Percentiles rank a stretch among this genome's conserved stretches.
Evolutionary conservation across 2,329 filamentous ascomycete species (phyloP).

Genomic region (Aspergillus sp.): DNA sequence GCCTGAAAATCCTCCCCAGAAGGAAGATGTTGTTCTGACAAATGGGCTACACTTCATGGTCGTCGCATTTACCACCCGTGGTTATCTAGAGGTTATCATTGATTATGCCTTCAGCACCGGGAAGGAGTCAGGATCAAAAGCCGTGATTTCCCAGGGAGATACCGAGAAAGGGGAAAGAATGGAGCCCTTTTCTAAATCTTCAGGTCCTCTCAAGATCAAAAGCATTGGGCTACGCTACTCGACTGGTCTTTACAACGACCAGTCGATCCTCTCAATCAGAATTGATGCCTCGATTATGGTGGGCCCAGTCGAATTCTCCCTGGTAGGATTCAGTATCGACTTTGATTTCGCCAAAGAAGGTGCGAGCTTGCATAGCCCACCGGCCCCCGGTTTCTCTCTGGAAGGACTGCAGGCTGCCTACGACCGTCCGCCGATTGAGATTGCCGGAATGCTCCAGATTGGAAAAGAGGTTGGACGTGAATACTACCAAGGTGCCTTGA

Average conservation of each 20-base stretch:
- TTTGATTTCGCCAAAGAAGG: conserved; percentile 12
- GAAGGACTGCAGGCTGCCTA: conserved; percentile 30
- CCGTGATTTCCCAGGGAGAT: not conserved
- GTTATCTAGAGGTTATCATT: too few relatives aligned
- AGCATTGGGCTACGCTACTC: conserved; percentile 34
- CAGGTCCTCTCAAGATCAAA: conserved; percentile 28
- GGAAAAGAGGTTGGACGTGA: not conserved
- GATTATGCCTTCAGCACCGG: too few relatives aligned
- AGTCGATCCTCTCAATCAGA: conserved; percentile 9
- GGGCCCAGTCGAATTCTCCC: conserved; percentile 30
- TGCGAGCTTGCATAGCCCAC: conserved; percentile 1
- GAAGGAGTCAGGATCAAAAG: not conserved
- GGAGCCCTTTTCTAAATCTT: conserved; percentile 18
- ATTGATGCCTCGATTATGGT: conserved; percentile 33
- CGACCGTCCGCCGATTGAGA: conserved; percentile 30
- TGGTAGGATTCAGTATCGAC: conserved; percentile 32
- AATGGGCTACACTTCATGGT: too few relatives aligned
- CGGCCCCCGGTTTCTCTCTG: conserved; percentile 7
- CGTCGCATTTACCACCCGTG: too few relatives aligned
- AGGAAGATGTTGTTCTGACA: too few relatives aligned
- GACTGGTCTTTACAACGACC: conserved; percentile 16
- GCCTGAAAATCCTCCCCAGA: too few relatives aligned
- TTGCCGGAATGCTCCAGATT: conserved; percentile 34
- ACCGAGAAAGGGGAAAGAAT: not conserved
- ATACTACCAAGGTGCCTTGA: conserved; percentile 22